These are phyloP conservation scores for Amanita thiersii DNA, from an alignment of 768 basidiomycete species.

Conservation along the genomic window DNA sequence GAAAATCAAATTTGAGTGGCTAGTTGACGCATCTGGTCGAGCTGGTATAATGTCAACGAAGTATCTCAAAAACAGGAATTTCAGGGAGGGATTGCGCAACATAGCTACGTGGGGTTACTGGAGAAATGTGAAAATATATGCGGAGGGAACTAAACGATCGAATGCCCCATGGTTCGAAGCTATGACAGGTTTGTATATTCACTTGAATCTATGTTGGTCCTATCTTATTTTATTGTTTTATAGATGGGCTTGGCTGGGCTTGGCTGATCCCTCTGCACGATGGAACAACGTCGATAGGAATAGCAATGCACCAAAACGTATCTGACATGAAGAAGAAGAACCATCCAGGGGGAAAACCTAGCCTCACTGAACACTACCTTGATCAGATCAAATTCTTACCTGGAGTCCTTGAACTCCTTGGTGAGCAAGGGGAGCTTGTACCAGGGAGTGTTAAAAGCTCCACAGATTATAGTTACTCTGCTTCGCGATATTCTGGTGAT, in stretches of 20 bases:
- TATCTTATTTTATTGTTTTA: neutral
- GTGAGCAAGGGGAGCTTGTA: slow-evolving; percentile 15
- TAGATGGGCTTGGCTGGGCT: slow-evolving; percentile 47
- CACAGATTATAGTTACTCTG: slow-evolving; percentile 29
- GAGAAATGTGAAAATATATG: slow-evolving; percentile 38
- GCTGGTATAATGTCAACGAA: slow-evolving; percentile 50
- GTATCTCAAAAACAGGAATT: slow-evolving; percentile 47
- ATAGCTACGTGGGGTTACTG: slow-evolving; percentile 67
- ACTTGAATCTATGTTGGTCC: neutral
- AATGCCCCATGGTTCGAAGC: slow-evolving; percentile 49
- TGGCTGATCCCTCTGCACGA: slow-evolving; percentile 51
- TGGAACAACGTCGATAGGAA: slow-evolving; percentile 39
- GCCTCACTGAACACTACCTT: slow-evolving; percentile 28
- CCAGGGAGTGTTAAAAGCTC: slow-evolving; percentile 17
- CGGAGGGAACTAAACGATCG: slow-evolving; percentile 28
- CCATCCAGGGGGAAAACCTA: slow-evolving; percentile 11
- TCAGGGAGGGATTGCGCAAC: slow-evolving; percentile 45
- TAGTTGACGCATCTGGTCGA: slow-evolving; percentile 58
- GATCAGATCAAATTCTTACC: slow-evolving; percentile 24
- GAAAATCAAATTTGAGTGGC: slow-evolving; percentile 45
- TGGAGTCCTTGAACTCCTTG: slow-evolving; percentile 21
- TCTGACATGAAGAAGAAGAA: slow-evolving; percentile 24
- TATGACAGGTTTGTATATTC: slow-evolving; percentile 31
- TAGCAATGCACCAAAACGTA: slow-evolving; percentile 34
- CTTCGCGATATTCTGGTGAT: slow-evolving; percentile 23